Percentiles rank a stretch among this genome's conserved stretches.
phyloP scores from a whole-genome alignment of 805 yeast species.

The Nakazawaea sp. region DNA sequence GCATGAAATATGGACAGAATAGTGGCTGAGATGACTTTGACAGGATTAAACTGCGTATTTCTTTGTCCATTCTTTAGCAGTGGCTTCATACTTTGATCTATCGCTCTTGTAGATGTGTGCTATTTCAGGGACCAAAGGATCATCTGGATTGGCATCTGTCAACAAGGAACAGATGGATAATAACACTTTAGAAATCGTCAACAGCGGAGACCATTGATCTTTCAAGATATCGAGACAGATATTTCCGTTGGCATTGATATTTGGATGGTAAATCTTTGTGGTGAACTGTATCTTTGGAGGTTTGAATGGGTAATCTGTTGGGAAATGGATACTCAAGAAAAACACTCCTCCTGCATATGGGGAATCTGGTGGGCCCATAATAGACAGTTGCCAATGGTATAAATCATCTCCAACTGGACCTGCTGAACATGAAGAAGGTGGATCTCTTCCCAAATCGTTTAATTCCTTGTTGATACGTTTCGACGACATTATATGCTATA shows the following conservation, averaged over 20 bases:
- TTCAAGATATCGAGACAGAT: constrained; percentile 95
- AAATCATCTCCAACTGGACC: constrained; percentile 98
- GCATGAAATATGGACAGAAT: no score
- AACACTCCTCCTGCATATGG: constrained; percentile 82
- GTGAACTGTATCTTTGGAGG: constrained; percentile 94
- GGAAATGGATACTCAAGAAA: constrained; percentile 94
- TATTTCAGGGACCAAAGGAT: constrained; percentile 97
- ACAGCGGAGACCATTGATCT: constrained; percentile 99
- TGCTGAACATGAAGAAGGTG: constrained; percentile 98
- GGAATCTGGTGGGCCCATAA: constrained; percentile 98
- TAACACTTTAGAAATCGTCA: constrained; percentile 91
- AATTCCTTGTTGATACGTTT: constrained; percentile 96
- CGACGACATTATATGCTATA: constrained; percentile 54
- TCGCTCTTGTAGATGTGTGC: constrained; percentile 95
- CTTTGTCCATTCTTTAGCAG: constrained; percentile 98
- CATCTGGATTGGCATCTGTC: constrained; percentile 98
- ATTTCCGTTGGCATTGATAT: constrained; percentile 92
- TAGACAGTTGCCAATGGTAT: constrained; percentile 99
- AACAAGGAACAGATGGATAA: constrained; percentile 91
- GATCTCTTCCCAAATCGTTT: constrained; percentile 95
- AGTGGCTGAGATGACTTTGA: no score
- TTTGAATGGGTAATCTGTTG: constrained; percentile 98
- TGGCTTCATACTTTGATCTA: constrained; percentile 88
- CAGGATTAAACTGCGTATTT: constrained; percentile 97
- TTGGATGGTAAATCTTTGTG: constrained; percentile 95